Conservation (phyloP, 345 rosid species). For the Carallia brachiata region DNA sequence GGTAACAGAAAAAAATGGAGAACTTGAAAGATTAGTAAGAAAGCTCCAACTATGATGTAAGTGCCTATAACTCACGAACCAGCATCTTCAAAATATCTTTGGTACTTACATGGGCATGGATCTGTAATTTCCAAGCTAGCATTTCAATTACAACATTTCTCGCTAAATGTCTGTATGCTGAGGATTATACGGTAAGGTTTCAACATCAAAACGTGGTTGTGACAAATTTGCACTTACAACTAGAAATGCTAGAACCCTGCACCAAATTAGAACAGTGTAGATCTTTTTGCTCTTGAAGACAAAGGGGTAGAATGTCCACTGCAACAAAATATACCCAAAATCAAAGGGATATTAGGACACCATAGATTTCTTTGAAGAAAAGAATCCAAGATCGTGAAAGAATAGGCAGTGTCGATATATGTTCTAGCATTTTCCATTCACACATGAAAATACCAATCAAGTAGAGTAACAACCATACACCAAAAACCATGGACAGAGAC, state of each 20-base stretch:
- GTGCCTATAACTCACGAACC: too few relatives aligned
- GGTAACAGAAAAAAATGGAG: neutral
- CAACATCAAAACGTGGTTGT: neutral
- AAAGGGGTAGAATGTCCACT: constrained; percentile 99
- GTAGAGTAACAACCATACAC: neutral
- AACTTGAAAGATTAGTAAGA: neutral
- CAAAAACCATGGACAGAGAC: neutral
- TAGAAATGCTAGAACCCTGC: constrained; percentile 93
- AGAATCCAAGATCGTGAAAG: too few relatives aligned
- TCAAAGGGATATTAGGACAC: neutral
- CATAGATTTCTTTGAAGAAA: neutral
- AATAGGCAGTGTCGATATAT: too few relatives aligned
- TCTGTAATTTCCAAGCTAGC: neutral
- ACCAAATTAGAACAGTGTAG: constrained; percentile 95
- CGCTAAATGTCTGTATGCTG: neutral
- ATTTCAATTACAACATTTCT: neutral
- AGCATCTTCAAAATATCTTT: too few relatives aligned
- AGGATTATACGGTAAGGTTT: neutral
- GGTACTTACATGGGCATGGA: too few relatives aligned
- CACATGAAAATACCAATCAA: neutral
- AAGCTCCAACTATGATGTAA: too few relatives aligned
- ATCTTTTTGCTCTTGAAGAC: constrained; percentile 87
- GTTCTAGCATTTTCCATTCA: neutral
- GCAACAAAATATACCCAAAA: constrained; percentile 31
- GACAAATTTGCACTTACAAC: constrained; percentile 59